These are phyloP conservation scores for Candida germanica DNA, from an alignment of 805 yeast genomes.

Conservation along the genomic window DNA sequence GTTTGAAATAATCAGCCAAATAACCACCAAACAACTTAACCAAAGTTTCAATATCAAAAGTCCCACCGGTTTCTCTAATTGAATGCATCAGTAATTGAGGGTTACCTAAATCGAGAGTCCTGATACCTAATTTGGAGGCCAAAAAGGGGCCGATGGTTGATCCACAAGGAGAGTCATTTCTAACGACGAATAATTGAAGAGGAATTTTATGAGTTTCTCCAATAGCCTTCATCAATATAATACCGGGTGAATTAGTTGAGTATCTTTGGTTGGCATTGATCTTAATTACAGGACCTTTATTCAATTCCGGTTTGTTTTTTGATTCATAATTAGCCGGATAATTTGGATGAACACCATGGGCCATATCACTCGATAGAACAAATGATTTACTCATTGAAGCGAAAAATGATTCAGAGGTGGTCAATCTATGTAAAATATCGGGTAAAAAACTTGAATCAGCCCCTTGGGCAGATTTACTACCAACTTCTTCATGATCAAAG, in stretches of 20 bases:
- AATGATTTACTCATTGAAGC: slow-evolving; percentile 66
- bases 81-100: slow-evolving; percentile 94
- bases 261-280: slow-evolving; percentile 94
- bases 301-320: slow-evolving; percentile 74
- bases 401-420: slow-evolving; percentile 36
- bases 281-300: slow-evolving; percentile 90
- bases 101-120: slow-evolving; percentile 86
- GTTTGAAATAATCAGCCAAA: slow-evolving; percentile 39
- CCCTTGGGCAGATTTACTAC: slow-evolving; percentile 92
- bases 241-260: slow-evolving; percentile 89
- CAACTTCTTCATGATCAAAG: slow-evolving; percentile 96
- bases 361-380: slow-evolving; percentile 90
- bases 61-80: slow-evolving; percentile 86
- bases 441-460: slow-evolving; percentile 92
- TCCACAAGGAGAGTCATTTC: slow-evolving; percentile 93
- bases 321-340: slow-evolving; percentile 74
- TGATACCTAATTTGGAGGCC: slow-evolving; percentile 80
- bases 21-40: slow-evolving; percentile 60
- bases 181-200: slow-evolving; percentile 85
- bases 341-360: slow-evolving; percentile 96
- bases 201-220: slow-evolving; percentile 74
- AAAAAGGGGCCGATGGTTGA: slow-evolving; percentile 95
- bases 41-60: slow-evolving; percentile 65
- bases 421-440: slow-evolving; percentile 67
- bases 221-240: slow-evolving; percentile 68